Conservation (phyloP, 1,139 yeast species). For the Pichiaceae sp. region DNA sequence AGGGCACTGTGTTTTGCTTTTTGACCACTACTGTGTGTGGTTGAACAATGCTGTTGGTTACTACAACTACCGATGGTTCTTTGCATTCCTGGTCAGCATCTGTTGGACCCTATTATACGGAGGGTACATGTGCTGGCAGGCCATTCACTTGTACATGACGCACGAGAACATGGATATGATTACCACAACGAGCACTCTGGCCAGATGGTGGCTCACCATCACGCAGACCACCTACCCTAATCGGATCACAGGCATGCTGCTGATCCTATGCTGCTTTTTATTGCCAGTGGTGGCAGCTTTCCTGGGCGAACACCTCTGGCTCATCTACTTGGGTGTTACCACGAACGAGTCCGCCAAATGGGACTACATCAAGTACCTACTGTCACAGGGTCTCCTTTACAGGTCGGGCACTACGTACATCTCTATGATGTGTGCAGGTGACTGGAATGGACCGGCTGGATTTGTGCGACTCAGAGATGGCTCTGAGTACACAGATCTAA, state of each 20-base stretch:
- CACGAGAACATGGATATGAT: constrained; percentile 6
- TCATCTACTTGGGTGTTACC: constrained; percentile 75
- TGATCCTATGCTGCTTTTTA: constrained; percentile 46
- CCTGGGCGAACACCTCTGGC: constrained; percentile 49
- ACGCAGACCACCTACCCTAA: constrained; percentile 26
- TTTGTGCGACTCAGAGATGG: constrained; percentile 9
- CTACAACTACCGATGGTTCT: constrained; percentile 65
- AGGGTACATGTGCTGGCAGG: constrained; percentile 32
- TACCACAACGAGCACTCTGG: constrained; percentile 10
- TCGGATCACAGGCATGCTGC: constrained; percentile 41
- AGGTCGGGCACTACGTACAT: constrained; percentile 8
- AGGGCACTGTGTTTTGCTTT: constrained; percentile 52
- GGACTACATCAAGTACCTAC: constrained; percentile 60
- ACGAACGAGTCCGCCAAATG: constrained; percentile 85
- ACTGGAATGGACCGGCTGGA: constrained; percentile 5
- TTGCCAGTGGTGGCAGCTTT: constrained; percentile 49
- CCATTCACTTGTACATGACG: constrained; percentile 12
- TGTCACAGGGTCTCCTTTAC: constrained; percentile 35
- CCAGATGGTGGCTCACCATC: constrained; percentile 25
- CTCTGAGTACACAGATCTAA: neutral
- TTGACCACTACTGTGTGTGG: constrained; percentile 97
- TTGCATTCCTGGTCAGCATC: constrained; percentile 51
- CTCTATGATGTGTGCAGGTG: neutral
- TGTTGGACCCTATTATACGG: constrained; percentile 57
- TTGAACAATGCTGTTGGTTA: constrained; percentile 83